These are phyloP conservation scores for Halocafeteria seosinensis DNA, from an alignment of 108 stramenopile genomes.

Conservation along the genomic window DNA sequence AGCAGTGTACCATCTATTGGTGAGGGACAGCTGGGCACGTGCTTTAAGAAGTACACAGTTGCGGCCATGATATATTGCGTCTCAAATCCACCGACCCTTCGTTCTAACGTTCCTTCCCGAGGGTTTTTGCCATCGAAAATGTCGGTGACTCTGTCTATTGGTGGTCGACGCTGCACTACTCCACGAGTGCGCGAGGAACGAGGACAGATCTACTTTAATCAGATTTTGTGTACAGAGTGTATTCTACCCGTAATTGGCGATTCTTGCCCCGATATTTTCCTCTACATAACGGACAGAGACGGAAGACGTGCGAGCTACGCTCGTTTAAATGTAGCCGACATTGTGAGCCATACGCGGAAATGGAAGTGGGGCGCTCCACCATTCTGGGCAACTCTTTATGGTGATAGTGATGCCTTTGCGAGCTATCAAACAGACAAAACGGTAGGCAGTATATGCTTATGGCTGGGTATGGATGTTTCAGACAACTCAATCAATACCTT, in stretches of 20 bases:
- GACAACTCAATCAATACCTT: neutral
- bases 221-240: neutral
- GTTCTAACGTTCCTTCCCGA: neutral
- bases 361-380: neutral
- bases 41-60: neutral
- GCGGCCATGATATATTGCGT: neutral
- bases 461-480: neutral
- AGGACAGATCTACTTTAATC: neutral
- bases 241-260: neutral
- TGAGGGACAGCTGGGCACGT: no score
- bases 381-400: neutral
- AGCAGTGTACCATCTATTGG: no score
- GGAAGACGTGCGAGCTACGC: neutral
- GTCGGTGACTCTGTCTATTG: neutral
- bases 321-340: neutral
- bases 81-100: neutral
- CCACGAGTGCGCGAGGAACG: neutral
- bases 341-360: neutral
- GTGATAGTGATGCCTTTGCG: neutral
- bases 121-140: neutral
- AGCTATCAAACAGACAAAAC: neutral
- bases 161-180: neutral
- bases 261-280: neutral
- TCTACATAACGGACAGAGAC: neutral
- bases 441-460: neutral